Conservation (phyloP, 2,329 filamentous ascomycete species). For the Fusarium dimerum region DNA sequence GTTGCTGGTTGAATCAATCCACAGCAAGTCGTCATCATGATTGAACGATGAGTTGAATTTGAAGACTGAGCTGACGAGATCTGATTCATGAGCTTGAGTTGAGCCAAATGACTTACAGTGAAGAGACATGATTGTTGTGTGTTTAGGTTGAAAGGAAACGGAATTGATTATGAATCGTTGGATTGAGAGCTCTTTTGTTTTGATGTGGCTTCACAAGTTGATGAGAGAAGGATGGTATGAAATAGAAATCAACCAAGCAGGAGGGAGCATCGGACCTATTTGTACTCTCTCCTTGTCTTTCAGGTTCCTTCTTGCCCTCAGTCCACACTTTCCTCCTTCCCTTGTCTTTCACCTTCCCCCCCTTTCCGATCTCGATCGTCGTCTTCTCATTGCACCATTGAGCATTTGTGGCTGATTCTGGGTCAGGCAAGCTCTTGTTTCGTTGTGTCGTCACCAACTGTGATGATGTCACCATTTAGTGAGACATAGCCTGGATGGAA, state of each 20-base stretch:
- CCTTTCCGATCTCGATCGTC: background rate
- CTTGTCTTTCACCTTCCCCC: slow-evolving; percentile 24
- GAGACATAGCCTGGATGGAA: slow-evolving; percentile 8
- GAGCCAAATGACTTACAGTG: background rate
- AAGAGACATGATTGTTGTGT: background rate
- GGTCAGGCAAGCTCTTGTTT: background rate
- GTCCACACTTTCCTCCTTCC: slow-evolving; percentile 24
- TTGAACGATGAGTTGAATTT: too few relatives aligned
- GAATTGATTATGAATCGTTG: slow-evolving; percentile 1
- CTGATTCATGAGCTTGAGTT: background rate
- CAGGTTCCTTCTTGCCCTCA: slow-evolving; percentile 27
- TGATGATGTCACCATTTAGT: slow-evolving; percentile 45
- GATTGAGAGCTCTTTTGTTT: slow-evolving; percentile 2
- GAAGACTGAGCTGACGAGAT: background rate
- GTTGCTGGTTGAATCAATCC: too few relatives aligned
- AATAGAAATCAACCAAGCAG: slow-evolving; percentile 1
- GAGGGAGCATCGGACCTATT: slow-evolving; percentile 20
- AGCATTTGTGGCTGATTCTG: background rate
- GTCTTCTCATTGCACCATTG: background rate
- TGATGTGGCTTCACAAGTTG: slow-evolving; percentile 8
- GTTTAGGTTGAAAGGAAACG: background rate
- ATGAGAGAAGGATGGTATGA: background rate
- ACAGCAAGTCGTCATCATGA: background rate
- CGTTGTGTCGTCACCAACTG: slow-evolving; percentile 37
- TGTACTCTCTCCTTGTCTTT: slow-evolving; percentile 23